Base-by-base conservation (phyloP, 106 monocot genomes). In the Alisma plantagoaquatica region DNA sequence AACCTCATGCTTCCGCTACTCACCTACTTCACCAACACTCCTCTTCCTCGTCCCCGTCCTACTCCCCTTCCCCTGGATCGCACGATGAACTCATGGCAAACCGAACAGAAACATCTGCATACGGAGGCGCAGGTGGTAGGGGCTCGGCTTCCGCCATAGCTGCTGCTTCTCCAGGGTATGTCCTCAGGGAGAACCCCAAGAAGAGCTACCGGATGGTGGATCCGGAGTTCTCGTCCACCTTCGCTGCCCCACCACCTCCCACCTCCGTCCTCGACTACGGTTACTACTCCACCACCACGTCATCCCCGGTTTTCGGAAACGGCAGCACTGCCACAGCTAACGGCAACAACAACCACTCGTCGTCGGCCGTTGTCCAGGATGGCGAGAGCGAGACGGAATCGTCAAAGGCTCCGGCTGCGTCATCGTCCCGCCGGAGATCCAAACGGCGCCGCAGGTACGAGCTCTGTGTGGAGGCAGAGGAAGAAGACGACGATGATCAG, bases 351-450 rank as follows among this genome's bases (percentile, higher is more conserved):
- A 32, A 48, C 31, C 24, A 29, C 31, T 29, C 47, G 2, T 23
- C 33, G 1, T 56, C 66, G 1, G 51, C 33, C 4, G 41, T 59
- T 2, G 56, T 59, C 16, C 59, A 68, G 28, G 68, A 68, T 22
- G 33, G 59, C 28, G 68, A 68, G 48, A 68, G 68, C 51, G 68
- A 68, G 59, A 68, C 68, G 0, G 59, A 59, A 42, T 68, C 68
- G 24, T 47, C 56, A 20, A 35, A 24, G 46, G 32, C 47, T 2
- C 46, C 28, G 2, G 23, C 44, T 3, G 14, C 35, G 17, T 4
- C 46, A 14, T 30, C 23, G 22, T n/a, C 42, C 52, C 55, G 65
- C 31, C 54, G 65, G 20, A 44, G 55, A 30, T 32, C 54, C 14
- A 43, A 33, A 27, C 45, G 65, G 4, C 65, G 65, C 21, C 30